phyloP scores from a whole-genome alignment of 768 basidiomycete species.

The Trametes maxima region DNA sequence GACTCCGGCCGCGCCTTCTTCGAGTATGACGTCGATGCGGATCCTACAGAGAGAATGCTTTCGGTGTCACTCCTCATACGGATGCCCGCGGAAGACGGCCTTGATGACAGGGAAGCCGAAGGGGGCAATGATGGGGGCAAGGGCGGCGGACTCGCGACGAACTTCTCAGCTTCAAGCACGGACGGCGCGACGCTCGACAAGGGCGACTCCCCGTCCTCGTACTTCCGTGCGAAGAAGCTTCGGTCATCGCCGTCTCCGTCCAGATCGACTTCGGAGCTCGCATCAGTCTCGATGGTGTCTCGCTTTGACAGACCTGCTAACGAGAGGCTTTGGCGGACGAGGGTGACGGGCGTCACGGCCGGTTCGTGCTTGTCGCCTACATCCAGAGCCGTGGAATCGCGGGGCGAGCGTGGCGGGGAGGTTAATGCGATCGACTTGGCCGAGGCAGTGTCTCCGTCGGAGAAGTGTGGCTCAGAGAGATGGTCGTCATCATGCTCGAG shows the following conservation, averaged over 20 bases:
- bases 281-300: slow-evolving; percentile 48
- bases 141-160: slow-evolving; percentile 27
- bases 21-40: slow-evolving; percentile 55
- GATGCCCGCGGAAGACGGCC: slow-evolving; percentile 50
- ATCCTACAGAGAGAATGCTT: slow-evolving; percentile 64
- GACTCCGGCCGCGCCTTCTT: slow-evolving; percentile 81
- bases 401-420: slow-evolving; percentile 60
- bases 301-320: slow-evolving; percentile 19
- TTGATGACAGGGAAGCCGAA: slow-evolving; percentile 28
- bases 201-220: slow-evolving; percentile 47
- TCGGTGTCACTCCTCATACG: slow-evolving; percentile 47
- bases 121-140: slow-evolving; percentile 17
- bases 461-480: slow-evolving; percentile 24
- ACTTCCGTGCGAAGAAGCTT: slow-evolving; percentile 50
- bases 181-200: slow-evolving; percentile 56
- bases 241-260: slow-evolving; percentile 49
- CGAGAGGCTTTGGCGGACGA: slow-evolving; percentile 30
- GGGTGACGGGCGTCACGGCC: slow-evolving; percentile 24
- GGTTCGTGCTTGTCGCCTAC: slow-evolving; percentile 24
- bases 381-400: slow-evolving; percentile 29
- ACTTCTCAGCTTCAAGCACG: slow-evolving; percentile 42
- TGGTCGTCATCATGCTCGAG: slow-evolving; percentile 25
- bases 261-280: slow-evolving; percentile 40
- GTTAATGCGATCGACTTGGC: slow-evolving; percentile 77
- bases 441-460: slow-evolving; percentile 75